Evolutionary conservation across 345 rosid genomes (phyloP).

Genomic region (Euphorbia peplus): DNA sequence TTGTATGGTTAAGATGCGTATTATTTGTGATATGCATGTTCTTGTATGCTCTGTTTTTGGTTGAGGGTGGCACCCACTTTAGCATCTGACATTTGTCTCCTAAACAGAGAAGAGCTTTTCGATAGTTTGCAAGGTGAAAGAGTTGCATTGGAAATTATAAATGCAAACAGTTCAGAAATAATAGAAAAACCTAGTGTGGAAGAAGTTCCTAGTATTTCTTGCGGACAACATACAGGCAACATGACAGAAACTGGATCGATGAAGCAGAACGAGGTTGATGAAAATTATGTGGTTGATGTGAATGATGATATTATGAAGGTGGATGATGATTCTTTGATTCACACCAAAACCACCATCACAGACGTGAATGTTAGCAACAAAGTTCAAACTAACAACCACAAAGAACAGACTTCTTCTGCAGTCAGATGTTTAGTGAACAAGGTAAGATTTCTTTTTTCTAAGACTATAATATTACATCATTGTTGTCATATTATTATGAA

Average conservation of each 20-base stretch:
- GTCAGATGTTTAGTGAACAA: constrained; percentile 10
- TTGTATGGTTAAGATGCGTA: background rate
- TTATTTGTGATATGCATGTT: background rate
- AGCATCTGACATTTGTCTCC: background rate
- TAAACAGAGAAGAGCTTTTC: constrained; percentile 18
- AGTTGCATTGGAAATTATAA: constrained; percentile 6
- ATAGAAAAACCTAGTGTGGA: constrained; percentile 10
- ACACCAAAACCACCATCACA: constrained; percentile 10
- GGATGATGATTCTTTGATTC: constrained; percentile 10
- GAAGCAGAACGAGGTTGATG: constrained; percentile 14
- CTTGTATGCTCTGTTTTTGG: background rate
- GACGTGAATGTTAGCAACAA: constrained; percentile 7
- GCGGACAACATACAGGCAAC: constrained; percentile 9
- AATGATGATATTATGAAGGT: constrained; percentile 23
- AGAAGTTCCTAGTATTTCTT: constrained; percentile 9
- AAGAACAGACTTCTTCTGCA: constrained; percentile 10
- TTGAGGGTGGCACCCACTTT: background rate
- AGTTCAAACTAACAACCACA: constrained; percentile 18
- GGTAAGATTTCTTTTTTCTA: constrained; percentile 8
- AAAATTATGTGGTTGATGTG: constrained; percentile 6
- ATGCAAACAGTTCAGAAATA: constrained; percentile 2
- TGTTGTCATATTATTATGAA: background rate
- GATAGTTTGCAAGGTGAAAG: constrained; percentile 11
- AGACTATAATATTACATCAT: background rate
- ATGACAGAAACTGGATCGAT: constrained; percentile 9